phyloP scores from a whole-genome alignment of 2,329 filamentous ascomycete genomes.

The Emergomyces pasteurianus region DNA sequence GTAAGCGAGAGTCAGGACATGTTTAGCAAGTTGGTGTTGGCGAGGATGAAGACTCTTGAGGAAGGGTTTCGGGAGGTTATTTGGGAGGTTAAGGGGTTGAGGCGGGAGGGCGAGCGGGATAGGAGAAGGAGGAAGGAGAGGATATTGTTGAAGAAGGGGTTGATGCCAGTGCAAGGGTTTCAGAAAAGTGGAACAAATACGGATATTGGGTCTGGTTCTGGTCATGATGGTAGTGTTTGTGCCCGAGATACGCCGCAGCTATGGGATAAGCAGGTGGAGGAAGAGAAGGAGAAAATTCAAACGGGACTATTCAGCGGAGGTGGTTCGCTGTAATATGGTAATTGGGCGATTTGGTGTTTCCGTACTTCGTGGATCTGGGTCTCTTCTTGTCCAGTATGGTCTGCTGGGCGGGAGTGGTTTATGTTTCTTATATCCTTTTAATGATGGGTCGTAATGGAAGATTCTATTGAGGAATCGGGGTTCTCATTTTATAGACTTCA shows the following conservation, averaged over 20 bases:
- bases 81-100: conserved; percentile 56
- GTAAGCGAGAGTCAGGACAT: conserved; percentile 53
- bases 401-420: neutral
- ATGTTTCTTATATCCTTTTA: neutral
- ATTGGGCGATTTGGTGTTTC: neutral
- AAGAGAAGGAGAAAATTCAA: neutral
- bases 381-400: neutral
- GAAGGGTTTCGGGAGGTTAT: conserved; percentile 83
- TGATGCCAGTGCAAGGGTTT: neutral
- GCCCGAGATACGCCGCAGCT: neutral
- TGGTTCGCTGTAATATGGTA: neutral
- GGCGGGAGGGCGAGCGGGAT: conserved; percentile 32
- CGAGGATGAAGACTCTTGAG: conserved; percentile 85
- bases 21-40: conserved; percentile 67
- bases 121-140: neutral
- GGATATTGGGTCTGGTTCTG: neutral
- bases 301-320: neutral
- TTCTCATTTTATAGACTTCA: neutral
- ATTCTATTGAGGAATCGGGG: neutral
- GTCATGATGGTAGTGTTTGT: neutral
- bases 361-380: neutral
- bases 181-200: neutral
- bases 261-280: neutral
- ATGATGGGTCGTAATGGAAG: neutral
- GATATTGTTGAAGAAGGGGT: neutral